Base-by-base conservation (phyloP, 2,329 filamentous ascomycete genomes). In the Fusarium succisae region DNA sequence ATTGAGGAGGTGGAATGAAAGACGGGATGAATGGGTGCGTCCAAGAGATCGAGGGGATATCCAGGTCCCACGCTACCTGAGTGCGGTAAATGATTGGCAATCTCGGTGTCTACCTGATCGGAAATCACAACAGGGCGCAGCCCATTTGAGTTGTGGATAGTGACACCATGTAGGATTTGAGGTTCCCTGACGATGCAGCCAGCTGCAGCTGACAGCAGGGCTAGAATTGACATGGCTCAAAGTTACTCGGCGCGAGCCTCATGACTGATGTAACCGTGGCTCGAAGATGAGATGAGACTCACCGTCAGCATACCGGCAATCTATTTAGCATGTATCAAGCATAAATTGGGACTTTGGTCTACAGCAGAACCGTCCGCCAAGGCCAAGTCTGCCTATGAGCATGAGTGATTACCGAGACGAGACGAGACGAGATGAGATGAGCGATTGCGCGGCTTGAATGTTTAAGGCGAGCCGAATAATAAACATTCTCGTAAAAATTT, bases 1-100 rank as follows among this genome's bases (percentile, higher is more conserved):
- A 88, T 92, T 67, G 89, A 92, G 77, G 91, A 92, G 81, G 84
- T 92, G 74, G 90, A 91, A 78, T 92, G 76, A 80, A 44, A 82
- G 67, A 76, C 69, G 60, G 68, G 64, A 65, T 69, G 67, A 63
- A 53, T 37, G 50, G 6, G 50, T 37, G n/a, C 32, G 65, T 41
- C 35, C 26, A n/a, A 28, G 26, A 30, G 35, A 63, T 70, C 44
- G 67, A 50, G 62, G 63, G 59, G 47, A 67, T 35, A 60, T 26
- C 30, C 32, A 37, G n/a, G 50, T 26, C 17, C 45, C 60, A 70
- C 65, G 58, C 66, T 66, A 75, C 47, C 68, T 68, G 48, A 68
- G 56, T 68, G 63, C 56, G 63, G 66, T 39, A 72, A 71, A 72
- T 70, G 61, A 76, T 72, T 71, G 57, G 71, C 67, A 79, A 79